Base-by-base conservation (phyloP, 2,329 filamentous ascomycete species). In the Penicillium sp. region DNA sequence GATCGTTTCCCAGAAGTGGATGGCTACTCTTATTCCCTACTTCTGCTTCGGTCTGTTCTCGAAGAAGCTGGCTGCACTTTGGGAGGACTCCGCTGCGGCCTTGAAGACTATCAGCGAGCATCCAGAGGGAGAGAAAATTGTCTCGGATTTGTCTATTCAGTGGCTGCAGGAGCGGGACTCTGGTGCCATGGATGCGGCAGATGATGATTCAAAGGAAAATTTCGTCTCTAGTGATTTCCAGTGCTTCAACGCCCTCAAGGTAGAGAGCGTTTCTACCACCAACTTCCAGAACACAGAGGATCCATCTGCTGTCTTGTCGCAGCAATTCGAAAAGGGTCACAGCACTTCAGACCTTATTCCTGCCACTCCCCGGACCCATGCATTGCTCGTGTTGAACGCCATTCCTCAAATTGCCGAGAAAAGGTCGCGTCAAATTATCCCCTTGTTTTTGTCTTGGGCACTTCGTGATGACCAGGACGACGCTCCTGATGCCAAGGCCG, bases 41-140 rank as follows among this genome's bases (percentile, higher is more conserved):
- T 97, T 92, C 65, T 85, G 90, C 63, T 96, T 96, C 63, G 94
- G 94, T 45, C 82, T 96, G 72, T 80, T 97, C 54, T 94, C 92
- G 0, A 85, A 95, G 45, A 89, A 88, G 61, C 79, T 96, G 59
- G 83, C 91, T 0, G 90, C 90, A 33, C 79, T 95, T 6, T 96
- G 93, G 89, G 89, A 95, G 54, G 90, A 95, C 63, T 83, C 89
- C 0, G 84, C 87, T 46, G 82, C 85, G 49, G 85, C 89, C 0
- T 74, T 99, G 65, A 88, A 90, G 64, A 80, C 86, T 47, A 85
- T 99, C 49, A 82, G 85, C 18, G 81, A 89, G 60, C 81, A 80
- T 21, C 86, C 87, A 59, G 72, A 76, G 36, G 90, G 89, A 21
- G 91, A 96, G 67, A 85, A 87, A 29, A 76, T 81, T 16, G 80